Evolutionary conservation across 441 rosid genomes (phyloP), one percentile per base, ranked within the genome.

Genomic region (Bruguiera hainesii): DNA sequence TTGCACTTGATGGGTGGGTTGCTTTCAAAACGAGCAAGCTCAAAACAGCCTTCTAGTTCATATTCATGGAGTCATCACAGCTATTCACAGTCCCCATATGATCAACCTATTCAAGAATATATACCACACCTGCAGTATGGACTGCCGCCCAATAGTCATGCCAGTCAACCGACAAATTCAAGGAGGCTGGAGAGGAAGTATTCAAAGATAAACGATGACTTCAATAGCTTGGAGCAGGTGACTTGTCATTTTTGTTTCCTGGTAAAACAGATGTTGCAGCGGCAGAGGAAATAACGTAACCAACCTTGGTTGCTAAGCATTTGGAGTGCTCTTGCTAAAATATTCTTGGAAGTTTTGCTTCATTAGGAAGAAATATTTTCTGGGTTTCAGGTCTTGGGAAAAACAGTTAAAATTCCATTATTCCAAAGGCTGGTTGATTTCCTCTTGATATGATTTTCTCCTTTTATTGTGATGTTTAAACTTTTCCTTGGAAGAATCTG

Each of bases 201-300:
- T 70, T 87, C 96, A 7, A 81, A 84, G 76, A 91, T 93, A 73
- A 83, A 83, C 73, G 98, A 93, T 81, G 61, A 88, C 59, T 93
- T 86, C 74, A 78, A 73, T 52, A 84, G 82, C 79, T 80, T 93
- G 23, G 96, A 85, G 53, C 95, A 93, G 96, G 97, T 91, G 76
- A 67, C 42, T 28, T 56, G 66, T 69, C 28, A 25, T 23, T 60
- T 21, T 60, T 33, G 19, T 50, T 55, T 68, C 50, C 57, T 7
- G 15, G 33, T 49, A 26, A 2, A 15, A 26, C 18, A 21, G 57
- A n/a, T 29, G 37, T 8, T 13, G 21, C 33, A 7, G 52, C 31
- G 50, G 26, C 39, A 25, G 51, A 23, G 42, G 26, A 68, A 8
- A 60, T 42, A 46, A 20, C 35, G 68, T 15, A 35, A n/a, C 63